Evolutionary conservation across 108 stramenopile genomes (phyloP), one percentile per base, ranked within the genome.

Genomic region (Seminavis robusta): DNA sequence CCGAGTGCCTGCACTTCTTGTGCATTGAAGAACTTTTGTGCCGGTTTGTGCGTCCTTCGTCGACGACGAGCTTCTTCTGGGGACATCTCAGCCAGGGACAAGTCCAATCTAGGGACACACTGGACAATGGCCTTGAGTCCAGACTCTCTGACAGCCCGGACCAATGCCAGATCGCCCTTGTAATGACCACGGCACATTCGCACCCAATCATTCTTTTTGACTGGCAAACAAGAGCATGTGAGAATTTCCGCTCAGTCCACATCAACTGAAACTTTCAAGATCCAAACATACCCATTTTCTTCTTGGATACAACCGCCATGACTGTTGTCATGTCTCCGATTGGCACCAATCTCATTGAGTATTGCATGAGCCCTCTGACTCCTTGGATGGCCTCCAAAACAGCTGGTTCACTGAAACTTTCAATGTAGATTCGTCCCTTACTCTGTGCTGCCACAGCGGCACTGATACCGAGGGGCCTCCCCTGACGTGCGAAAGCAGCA

Each of bases 321-420:
- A 97, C 93, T 6, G 95, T 90, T 8, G 98, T 94, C 96, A 98
- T 98, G 51, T 98, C 95, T 6, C 67, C 45, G 55, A 96, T 90
- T 11, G 95, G 96, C 4, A 98, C 76, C 52, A 94, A 61, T 27
- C 74, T 71, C 86, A 84, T 92, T 10, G 86, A 67, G 59, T 91
- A 88, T 28, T 81, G 79, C 69, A 90, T 47, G 53, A 90, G 64
- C 7, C 91, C 84, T 61, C 93, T 79, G 19, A 98, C 73, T 29
- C 96, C 96, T 37, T 82, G 74, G 33, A 98, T 77, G 7, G 95
- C 95, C 62, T 94, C 91, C 21, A 84, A 73, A 7, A 94, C 95
- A 9, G 90, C 80, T 2, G 95, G 92, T 68, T 97, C 95, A 50
- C 73, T 85, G 59, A 61, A 79, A 64, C 92, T 94, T 61, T 98